phyloP scores from a whole-genome alignment of 1,139 yeast genomes.

The Eremothecium sinecaudum region DNA sequence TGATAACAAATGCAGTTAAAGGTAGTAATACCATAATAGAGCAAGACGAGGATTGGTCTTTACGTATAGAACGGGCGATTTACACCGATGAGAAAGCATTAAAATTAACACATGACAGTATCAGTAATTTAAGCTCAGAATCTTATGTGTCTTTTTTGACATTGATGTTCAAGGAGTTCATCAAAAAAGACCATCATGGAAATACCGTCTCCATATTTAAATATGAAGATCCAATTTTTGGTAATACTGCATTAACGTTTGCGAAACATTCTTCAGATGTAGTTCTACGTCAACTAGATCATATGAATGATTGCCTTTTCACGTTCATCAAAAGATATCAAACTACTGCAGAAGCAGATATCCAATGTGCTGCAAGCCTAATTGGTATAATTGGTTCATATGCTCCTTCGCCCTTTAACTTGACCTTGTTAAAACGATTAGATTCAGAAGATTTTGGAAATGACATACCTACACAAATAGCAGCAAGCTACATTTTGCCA shows the following conservation, averaged over 20 bases:
- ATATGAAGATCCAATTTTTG: constrained; percentile 20
- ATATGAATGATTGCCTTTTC: constrained; percentile 17
- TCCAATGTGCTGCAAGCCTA: constrained; percentile 36
- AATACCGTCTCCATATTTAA: constrained; percentile 13
- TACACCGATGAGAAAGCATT: constrained; percentile 52
- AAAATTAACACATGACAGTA: constrained; percentile 27
- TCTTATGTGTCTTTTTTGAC: constrained; percentile 20
- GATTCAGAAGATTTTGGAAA: background rate
- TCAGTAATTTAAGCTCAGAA: constrained; percentile 16
- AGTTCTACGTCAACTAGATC: constrained; percentile 18
- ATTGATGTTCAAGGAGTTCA: constrained; percentile 34
- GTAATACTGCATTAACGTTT: constrained; percentile 25
- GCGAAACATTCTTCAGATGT: constrained; percentile 26
- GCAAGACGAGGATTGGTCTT: constrained; percentile 67
- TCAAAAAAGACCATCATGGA: constrained; percentile 17
- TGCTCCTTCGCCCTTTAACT: background rate
- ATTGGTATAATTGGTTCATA: constrained; percentile 52
- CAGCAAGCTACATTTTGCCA: constrained; percentile 44
- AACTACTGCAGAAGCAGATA: constrained; percentile 16
- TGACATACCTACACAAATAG: constrained; percentile 29
- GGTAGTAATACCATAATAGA: constrained; percentile 48
- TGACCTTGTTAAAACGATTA: too few relatives aligned
- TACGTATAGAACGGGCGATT: constrained; percentile 62
- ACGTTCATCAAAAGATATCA: constrained; percentile 22
- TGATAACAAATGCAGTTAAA: constrained; percentile 55